Percentiles rank a stretch among this genome's conserved stretches.
These are phyloP conservation scores for Parmelia sp. DNA, from an alignment of 495 filamentous ascomycete genomes.

Conservation along the genomic window DNA sequence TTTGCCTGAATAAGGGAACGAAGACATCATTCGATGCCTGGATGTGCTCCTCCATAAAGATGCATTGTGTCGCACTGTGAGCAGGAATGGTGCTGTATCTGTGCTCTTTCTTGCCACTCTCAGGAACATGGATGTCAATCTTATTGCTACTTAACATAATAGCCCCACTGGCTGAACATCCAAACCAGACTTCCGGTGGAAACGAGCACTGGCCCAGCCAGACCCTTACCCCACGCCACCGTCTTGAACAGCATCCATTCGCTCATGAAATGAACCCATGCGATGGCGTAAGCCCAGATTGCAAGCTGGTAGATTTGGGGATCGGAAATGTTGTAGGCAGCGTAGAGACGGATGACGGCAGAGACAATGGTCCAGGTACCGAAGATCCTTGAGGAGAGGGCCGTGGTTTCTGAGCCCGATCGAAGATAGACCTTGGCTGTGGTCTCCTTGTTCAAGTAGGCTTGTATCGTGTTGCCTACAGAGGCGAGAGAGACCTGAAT, in stretches of 20 bases:
- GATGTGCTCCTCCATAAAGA: neutral
- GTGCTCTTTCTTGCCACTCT: neutral
- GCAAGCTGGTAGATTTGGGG: slow-evolving; percentile 68
- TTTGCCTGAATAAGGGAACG: neutral
- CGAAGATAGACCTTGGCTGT: slow-evolving; percentile 69
- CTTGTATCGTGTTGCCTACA: slow-evolving; percentile 73
- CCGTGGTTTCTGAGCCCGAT: slow-evolving; percentile 41
- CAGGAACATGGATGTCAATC: neutral
- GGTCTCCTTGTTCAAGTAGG: slow-evolving; percentile 65
- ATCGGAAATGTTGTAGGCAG: slow-evolving; percentile 74
- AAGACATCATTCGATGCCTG: neutral
- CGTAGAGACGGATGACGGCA: slow-evolving; percentile 70
- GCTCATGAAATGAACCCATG: slow-evolving; percentile 69
- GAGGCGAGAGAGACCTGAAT: slow-evolving; percentile 54
- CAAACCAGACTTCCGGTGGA: slow-evolving; percentile 62
- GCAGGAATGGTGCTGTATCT: neutral
- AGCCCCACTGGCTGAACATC: slow-evolving; percentile 70
- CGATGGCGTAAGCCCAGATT: slow-evolving; percentile 72
- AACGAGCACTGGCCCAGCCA: slow-evolving; percentile 69
- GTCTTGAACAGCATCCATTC: slow-evolving; percentile 76
- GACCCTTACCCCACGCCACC: slow-evolving; percentile 58
- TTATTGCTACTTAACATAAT: slow-evolving; percentile 39
- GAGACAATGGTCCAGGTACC: slow-evolving; percentile 86
- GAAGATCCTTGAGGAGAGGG: slow-evolving; percentile 58
- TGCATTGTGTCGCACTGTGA: neutral